A percentile compares a stretch with the other conserved stretches of the same genome.
Conservation (phyloP, 2,329 filamentous ascomycete species). For the Teratosphaeriaceae sp. region DNA sequence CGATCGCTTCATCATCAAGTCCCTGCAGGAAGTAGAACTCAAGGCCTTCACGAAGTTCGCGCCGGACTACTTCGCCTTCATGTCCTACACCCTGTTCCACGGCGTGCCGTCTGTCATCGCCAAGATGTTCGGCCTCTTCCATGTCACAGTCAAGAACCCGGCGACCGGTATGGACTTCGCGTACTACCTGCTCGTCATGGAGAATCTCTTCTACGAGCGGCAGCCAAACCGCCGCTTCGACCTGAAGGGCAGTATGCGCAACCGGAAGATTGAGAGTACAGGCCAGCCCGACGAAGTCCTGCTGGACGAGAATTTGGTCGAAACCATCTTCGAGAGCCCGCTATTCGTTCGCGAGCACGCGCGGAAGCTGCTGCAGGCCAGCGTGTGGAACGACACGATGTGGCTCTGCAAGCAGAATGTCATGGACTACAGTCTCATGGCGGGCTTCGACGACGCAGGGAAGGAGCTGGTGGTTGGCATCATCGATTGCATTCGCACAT, state of each 20-base stretch:
- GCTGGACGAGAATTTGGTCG: slow-evolving; percentile 96
- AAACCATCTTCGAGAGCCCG: slow-evolving; percentile 96
- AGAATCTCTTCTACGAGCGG: slow-evolving; percentile 96
- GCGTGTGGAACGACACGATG: slow-evolving; percentile 95
- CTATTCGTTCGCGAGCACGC: slow-evolving; percentile 93
- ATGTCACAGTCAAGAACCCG: slow-evolving; percentile 94
- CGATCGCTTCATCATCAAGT: slow-evolving; percentile 88
- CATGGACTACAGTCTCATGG: slow-evolving; percentile 99
- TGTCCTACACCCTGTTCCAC: slow-evolving; percentile 93
- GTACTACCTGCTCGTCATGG: slow-evolving; percentile 89
- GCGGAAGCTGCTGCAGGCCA: slow-evolving; percentile 84
- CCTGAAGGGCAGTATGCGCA: slow-evolving; percentile 96
- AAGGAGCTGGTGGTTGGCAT: slow-evolving; percentile 96
- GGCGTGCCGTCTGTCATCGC: slow-evolving; percentile 90
- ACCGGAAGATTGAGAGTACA: slow-evolving; percentile 92
- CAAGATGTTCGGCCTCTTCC: slow-evolving; percentile 98
- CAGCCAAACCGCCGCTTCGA: slow-evolving; percentile 76
- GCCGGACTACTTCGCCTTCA: slow-evolving; percentile 94
- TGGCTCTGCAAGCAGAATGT: slow-evolving; percentile 93
- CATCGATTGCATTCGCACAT: slow-evolving; percentile 96
- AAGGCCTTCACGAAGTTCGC: slow-evolving; percentile 92
- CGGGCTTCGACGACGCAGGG: slow-evolving; percentile 83
- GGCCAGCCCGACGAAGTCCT: slow-evolving; percentile 95
- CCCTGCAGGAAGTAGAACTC: slow-evolving; percentile 82
- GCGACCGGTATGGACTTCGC: slow-evolving; percentile 88